phyloP scores from a whole-genome alignment of 495 filamentous ascomycete genomes.

The Neurospora sp. region DNA sequence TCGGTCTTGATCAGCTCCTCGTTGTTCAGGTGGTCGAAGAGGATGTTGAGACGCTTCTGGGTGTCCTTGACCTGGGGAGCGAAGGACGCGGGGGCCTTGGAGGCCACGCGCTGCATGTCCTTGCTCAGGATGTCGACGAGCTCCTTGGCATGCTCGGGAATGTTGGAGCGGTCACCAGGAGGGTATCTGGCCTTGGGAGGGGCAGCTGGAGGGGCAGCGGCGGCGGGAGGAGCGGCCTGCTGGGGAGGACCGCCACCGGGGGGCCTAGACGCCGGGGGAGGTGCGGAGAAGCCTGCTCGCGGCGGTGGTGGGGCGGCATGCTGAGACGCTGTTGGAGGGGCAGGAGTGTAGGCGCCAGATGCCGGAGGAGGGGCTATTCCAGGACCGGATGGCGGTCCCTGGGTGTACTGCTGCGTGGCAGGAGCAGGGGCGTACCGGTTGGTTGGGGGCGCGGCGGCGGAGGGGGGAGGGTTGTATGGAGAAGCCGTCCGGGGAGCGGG shows the following conservation, averaged over 20 bases:
- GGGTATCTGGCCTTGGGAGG: slow-evolving; percentile 54
- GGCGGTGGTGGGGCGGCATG: slow-evolving; percentile 18
- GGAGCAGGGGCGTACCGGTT: slow-evolving; percentile 85
- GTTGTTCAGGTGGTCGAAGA: slow-evolving; percentile 96
- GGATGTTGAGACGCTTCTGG: slow-evolving; percentile 77
- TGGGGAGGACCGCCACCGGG: slow-evolving; percentile 36
- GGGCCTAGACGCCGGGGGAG: slow-evolving; percentile 22
- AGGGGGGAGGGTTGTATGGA: slow-evolving; percentile 77
- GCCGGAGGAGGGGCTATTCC: slow-evolving; percentile 29
- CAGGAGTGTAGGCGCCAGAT: slow-evolving; percentile 53
- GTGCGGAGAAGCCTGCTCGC: slow-evolving; percentile 24
- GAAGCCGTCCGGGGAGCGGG: slow-evolving; percentile 67
- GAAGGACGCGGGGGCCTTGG: slow-evolving; percentile 71
- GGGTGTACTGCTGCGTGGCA: slow-evolving; percentile 40
- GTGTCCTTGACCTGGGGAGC: slow-evolving; percentile 82
- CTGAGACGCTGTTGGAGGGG: slow-evolving; percentile 9
- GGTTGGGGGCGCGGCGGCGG: slow-evolving; percentile 54
- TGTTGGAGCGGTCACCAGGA: slow-evolving; percentile 83
- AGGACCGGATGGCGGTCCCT: slow-evolving; percentile 20
- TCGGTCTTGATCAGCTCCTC: slow-evolving; percentile 77
- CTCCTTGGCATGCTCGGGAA: slow-evolving; percentile 62
- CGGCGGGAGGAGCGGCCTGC: slow-evolving; percentile 37
- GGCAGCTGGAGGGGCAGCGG: slow-evolving; percentile 31
- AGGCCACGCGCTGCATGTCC: slow-evolving; percentile 82
- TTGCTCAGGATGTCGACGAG: slow-evolving; percentile 70